Percentiles rank a stretch among this genome's conserved stretches.
These are phyloP conservation scores for Penicillium coffeae DNA, from an alignment of 495 filamentous ascomycete genomes.

Conservation along the genomic window DNA sequence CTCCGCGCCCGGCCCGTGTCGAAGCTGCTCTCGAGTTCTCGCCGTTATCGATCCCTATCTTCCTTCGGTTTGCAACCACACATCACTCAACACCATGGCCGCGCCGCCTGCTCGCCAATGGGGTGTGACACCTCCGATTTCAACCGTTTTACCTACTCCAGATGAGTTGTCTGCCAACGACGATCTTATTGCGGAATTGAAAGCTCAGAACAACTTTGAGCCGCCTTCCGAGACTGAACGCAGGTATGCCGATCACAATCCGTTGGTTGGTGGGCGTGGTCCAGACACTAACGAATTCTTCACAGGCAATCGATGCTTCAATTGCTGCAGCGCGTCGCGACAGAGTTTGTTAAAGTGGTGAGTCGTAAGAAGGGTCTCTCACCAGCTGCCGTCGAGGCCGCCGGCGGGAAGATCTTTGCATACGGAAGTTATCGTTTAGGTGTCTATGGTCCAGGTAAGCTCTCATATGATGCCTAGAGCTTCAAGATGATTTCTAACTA, in stretches of 20 bases:
- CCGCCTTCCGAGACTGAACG: conserved; percentile 71
- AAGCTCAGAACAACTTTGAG: conserved; percentile 87
- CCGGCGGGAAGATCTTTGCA: conserved; percentile 87
- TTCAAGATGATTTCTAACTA: background rate
- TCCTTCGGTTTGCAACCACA: conserved; percentile 7
- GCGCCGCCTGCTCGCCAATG: conserved; percentile 52
- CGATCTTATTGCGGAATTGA: conserved; percentile 73
- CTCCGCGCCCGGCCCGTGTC: too few species aligned
- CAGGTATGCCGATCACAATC: conserved; percentile 45
- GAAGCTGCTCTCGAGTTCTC: conserved; percentile 3
- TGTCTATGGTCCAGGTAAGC: conserved; percentile 79
- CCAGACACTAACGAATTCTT: conserved; percentile 1
- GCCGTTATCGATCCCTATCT: conserved; percentile 25
- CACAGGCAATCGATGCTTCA: conserved; percentile 54
- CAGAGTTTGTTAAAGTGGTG: conserved; percentile 81
- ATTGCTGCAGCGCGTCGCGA: conserved; percentile 69
- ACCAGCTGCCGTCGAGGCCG: conserved; percentile 67
- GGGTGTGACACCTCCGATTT: conserved; percentile 85
- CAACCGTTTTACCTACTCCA: conserved; percentile 66
- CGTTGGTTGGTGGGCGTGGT: conserved; percentile 1
- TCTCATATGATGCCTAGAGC: background rate
- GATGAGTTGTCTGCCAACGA: conserved; percentile 71
- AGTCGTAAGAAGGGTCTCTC: conserved; percentile 72
- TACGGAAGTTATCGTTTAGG: conserved; percentile 93
- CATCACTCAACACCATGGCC: conserved; percentile 36